phyloP scores from a whole-genome alignment of 805 yeast species.

The Pichia paraexigua region DNA sequence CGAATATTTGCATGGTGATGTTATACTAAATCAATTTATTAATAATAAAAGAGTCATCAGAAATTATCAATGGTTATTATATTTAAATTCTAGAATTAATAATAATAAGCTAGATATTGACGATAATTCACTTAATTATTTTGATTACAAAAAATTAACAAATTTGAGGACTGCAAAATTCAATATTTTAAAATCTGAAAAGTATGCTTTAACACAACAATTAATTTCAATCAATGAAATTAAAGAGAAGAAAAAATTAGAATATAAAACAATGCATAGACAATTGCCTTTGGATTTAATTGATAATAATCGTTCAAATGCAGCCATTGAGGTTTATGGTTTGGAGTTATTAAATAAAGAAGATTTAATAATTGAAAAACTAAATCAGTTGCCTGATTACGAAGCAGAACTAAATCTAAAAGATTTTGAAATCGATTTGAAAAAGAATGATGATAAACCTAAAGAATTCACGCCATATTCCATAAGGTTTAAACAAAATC shows the following conservation, averaged over 20 bases:
- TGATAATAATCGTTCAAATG: background rate
- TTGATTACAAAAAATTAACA: background rate
- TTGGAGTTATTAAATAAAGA: constrained; percentile 10
- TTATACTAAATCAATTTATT: constrained; percentile 37
- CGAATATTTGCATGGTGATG: constrained; percentile 43
- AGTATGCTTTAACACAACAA: background rate
- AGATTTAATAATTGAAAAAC: constrained; percentile 8
- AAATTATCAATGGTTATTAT: constrained; percentile 40
- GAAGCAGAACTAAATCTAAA: constrained; percentile 5
- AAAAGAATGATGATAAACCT: background rate
- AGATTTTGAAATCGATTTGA: constrained; percentile 12
- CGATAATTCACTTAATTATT: background rate
- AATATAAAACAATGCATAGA: background rate
- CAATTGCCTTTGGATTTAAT: background rate
- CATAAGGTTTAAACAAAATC: background rate
- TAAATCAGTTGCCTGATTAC: constrained; percentile 4
- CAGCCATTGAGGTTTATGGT: background rate
- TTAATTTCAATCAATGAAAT: background rate
- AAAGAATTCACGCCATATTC: background rate
- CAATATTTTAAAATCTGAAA: background rate
- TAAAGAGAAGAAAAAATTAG: background rate
- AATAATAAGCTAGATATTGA: background rate
- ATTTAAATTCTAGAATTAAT: constrained; percentile 34
- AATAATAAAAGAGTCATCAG: constrained; percentile 35
- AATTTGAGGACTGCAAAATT: constrained; percentile 2